Percentiles rank a stretch among this genome's conserved stretches.
These are phyloP conservation scores for Tetragonia tetragonoides DNA, from an alignment of 148 eudicot species.

Conservation along the genomic window DNA sequence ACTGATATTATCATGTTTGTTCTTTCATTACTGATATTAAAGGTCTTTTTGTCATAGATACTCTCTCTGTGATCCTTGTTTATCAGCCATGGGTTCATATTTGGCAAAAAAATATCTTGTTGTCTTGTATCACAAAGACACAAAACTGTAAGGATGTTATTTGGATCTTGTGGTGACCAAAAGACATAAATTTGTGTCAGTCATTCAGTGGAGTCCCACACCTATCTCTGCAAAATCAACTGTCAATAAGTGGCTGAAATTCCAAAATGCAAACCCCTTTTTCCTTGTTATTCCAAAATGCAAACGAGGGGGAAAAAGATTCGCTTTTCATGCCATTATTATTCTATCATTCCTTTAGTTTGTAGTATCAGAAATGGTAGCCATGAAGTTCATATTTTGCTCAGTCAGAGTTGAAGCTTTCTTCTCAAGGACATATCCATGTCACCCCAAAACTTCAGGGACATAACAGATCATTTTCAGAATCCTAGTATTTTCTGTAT, in stretches of 20 bases:
- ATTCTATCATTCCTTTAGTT: no score
- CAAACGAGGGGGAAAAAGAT: no score
- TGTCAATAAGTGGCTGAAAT: not conserved
- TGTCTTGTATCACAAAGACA: not conserved
- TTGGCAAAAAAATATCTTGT: not conserved
- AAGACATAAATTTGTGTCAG: not conserved
- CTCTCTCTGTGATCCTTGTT: constrained; percentile 2
- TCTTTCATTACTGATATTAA: not conserved
- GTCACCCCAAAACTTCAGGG: no score
- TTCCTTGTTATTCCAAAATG: no score
- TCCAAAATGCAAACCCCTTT: no score
- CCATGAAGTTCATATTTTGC: no score
- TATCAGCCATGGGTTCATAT: not conserved
- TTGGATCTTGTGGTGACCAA: not conserved
- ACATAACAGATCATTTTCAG: no score
- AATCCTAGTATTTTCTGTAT: no score
- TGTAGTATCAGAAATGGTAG: no score
- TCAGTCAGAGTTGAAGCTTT: no score
- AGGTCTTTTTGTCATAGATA: not conserved
- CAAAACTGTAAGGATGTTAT: not conserved
- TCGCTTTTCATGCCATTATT: no score
- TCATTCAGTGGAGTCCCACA: constrained; percentile 7
- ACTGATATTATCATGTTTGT: not conserved
- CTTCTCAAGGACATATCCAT: no score
- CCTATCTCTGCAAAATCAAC: not conserved